Conservation (phyloP, 2,329 filamentous ascomycete species). For the Alternaria consortialis region DNA sequence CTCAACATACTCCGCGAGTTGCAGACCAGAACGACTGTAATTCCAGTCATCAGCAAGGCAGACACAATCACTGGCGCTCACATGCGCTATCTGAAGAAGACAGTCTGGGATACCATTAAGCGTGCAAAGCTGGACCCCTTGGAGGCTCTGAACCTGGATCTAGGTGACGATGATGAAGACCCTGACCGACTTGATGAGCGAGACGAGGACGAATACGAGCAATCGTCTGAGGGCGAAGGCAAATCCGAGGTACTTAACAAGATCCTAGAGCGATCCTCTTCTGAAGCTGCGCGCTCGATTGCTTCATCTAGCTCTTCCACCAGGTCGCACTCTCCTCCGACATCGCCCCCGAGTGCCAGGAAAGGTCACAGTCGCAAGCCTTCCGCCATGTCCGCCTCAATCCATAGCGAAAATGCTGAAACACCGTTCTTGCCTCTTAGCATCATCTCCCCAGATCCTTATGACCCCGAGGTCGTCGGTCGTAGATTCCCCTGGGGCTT, state of each 20-base stretch:
- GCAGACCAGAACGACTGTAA: slow-evolving; percentile 92
- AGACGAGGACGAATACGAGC: slow-evolving; percentile 59
- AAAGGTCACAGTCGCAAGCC: slow-evolving; percentile 52
- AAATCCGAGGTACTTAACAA: slow-evolving; percentile 51
- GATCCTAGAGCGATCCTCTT: slow-evolving; percentile 50
- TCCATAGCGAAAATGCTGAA: slow-evolving; percentile 53
- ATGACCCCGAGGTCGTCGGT: slow-evolving; percentile 81
- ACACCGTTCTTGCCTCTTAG: slow-evolving; percentile 84
- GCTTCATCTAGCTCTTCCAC: slow-evolving; percentile 45
- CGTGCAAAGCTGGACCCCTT: slow-evolving; percentile 86
- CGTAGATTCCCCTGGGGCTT: slow-evolving; percentile 97
- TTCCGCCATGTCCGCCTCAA: slow-evolving; percentile 51
- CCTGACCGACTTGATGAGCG: slow-evolving; percentile 61
- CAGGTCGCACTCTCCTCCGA: slow-evolving; percentile 43
- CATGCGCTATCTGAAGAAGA: slow-evolving; percentile 90
- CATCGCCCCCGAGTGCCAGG: slow-evolving; percentile 44
- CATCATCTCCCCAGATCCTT: slow-evolving; percentile 91
- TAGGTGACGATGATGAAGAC: slow-evolving; percentile 70
- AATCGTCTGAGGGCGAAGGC: slow-evolving; percentile 46
- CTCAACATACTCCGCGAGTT: slow-evolving; percentile 87
- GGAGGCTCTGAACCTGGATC: slow-evolving; percentile 83
- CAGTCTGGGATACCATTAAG: slow-evolving; percentile 88
- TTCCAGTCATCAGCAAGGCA: slow-evolving; percentile 95
- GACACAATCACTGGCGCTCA: slow-evolving; percentile 96
- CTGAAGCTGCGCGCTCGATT: slow-evolving; percentile 46